phyloP scores from a whole-genome alignment of 768 basidiomycete genomes.

The Lactarius indigo region DNA sequence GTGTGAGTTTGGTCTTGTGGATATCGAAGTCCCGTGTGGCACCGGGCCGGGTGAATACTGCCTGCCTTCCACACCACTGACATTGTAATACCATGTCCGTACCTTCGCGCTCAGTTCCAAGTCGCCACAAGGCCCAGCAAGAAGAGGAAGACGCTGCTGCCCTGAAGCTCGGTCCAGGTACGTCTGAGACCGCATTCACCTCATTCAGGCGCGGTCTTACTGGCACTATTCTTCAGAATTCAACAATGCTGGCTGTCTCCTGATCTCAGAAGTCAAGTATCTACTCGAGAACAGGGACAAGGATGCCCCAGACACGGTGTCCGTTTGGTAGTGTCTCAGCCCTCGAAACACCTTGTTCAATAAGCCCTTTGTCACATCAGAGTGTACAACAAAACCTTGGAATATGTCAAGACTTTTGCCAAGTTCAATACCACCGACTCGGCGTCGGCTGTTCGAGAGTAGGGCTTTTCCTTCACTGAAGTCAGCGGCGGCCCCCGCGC shows the following conservation, averaged over 20 bases:
- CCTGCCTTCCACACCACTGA: constrained; percentile 4
- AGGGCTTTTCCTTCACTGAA: not conserved
- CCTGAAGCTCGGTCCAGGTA: constrained; percentile 77
- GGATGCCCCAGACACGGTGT: constrained; percentile 86
- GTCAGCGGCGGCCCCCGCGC: not conserved
- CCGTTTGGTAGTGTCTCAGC: constrained; percentile 30
- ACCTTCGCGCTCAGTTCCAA: constrained; percentile 49
- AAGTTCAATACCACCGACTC: constrained; percentile 86
- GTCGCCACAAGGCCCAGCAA: constrained; percentile 58
- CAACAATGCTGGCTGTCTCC: constrained; percentile 85
- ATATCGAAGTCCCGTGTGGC: not conserved
- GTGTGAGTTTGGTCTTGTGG: constrained; percentile 7
- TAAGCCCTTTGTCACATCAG: constrained; percentile 37
- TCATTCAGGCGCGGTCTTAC: constrained; percentile 3
- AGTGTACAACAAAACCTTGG: constrained; percentile 89
- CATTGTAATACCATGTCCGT: constrained; percentile 31
- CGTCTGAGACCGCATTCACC: constrained; percentile 7
- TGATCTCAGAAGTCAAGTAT: constrained; percentile 92
- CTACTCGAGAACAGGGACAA: constrained; percentile 84
- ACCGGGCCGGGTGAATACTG: not conserved
- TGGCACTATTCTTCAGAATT: constrained; percentile 53
- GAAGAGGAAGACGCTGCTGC: constrained; percentile 88
- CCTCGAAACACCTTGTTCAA: not conserved
- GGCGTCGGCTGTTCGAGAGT: constrained; percentile 72
- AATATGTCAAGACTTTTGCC: constrained; percentile 88